These are phyloP conservation scores for Trichosporon sp. DNA, from an alignment of 1,284 basidiomycete genomes.

Conservation along the genomic window DNA sequence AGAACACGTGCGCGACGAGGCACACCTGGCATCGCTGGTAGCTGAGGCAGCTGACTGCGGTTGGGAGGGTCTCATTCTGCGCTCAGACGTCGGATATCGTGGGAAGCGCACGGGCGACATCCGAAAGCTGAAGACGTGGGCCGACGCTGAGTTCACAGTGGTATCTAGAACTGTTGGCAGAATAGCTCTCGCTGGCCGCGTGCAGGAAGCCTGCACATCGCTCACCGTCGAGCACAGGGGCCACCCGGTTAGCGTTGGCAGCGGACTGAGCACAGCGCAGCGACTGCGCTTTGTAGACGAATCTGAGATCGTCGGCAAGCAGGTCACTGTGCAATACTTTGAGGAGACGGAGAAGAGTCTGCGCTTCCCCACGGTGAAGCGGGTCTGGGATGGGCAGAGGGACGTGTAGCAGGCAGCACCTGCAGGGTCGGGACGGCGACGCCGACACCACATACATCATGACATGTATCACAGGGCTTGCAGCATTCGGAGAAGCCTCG, in stretches of 20 bases:
- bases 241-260: constrained; percentile 47
- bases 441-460: too few relatives aligned
- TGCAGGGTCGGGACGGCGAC: too few relatives aligned
- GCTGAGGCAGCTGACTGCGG: constrained; percentile 41
- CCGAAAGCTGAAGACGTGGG: constrained; percentile 54
- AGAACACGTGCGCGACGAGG: constrained; percentile 28
- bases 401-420: constrained; percentile 30
- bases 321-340: constrained; percentile 55
- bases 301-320: constrained; percentile 40
- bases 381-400: constrained; percentile 49
- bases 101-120: constrained; percentile 50
- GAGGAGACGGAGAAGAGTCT: constrained; percentile 48
- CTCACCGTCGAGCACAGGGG: constrained; percentile 52
- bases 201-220: constrained; percentile 41
- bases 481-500: too few relatives aligned
- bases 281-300: constrained; percentile 41
- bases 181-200: constrained; percentile 44
- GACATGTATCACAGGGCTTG: too few relatives aligned
- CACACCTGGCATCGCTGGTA: constrained; percentile 37
- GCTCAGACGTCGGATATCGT: constrained; percentile 48
- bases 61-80: constrained; percentile 54
- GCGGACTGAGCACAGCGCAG: constrained; percentile 50
- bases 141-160: constrained; percentile 53
- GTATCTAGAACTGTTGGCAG: constrained; percentile 35
- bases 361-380: constrained; percentile 53